Evolutionary conservation across 768 basidiomycete species (phyloP).

Genomic region (Gymnopilus junonius): DNA sequence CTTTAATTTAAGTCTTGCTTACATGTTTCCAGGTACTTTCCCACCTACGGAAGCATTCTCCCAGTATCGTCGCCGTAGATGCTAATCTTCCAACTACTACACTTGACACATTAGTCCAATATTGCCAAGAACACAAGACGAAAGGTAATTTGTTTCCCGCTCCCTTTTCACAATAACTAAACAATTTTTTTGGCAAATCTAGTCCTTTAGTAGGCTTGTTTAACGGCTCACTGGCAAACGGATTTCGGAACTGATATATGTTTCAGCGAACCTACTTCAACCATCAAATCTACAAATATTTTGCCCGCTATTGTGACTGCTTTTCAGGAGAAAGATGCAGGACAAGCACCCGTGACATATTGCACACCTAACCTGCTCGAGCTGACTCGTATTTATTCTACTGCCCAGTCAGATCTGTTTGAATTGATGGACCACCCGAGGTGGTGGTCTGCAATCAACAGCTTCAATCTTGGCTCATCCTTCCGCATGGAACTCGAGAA

Average conservation of each 20-base stretch:
- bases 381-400: constrained; percentile 60
- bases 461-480: constrained; percentile 63
- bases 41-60: constrained; percentile 51
- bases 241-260: constrained; percentile 8
- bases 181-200: constrained; percentile 8
- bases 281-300: constrained; percentile 76
- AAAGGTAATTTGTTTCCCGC: constrained; percentile 47
- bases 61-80: constrained; percentile 71
- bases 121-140: constrained; percentile 52
- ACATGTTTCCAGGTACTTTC: constrained; percentile 49
- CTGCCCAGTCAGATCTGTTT: constrained; percentile 46
- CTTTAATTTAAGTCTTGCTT: not conserved
- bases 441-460: constrained; percentile 73
- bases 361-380: constrained; percentile 89
- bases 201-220: constrained; percentile 76
- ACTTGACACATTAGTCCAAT: constrained; percentile 53
- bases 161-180: not conserved
- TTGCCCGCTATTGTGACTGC: constrained; percentile 60
- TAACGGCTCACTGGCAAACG: not conserved
- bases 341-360: constrained; percentile 60
- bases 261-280: constrained; percentile 90
- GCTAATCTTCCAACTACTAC: constrained; percentile 68
- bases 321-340: constrained; percentile 23
- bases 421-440: constrained; percentile 54
- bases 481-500: constrained; percentile 72